These are phyloP conservation scores for Lasiodiplodia sp. DNA, from an alignment of 2,329 filamentous ascomycete genomes.

Conservation along the genomic window DNA sequence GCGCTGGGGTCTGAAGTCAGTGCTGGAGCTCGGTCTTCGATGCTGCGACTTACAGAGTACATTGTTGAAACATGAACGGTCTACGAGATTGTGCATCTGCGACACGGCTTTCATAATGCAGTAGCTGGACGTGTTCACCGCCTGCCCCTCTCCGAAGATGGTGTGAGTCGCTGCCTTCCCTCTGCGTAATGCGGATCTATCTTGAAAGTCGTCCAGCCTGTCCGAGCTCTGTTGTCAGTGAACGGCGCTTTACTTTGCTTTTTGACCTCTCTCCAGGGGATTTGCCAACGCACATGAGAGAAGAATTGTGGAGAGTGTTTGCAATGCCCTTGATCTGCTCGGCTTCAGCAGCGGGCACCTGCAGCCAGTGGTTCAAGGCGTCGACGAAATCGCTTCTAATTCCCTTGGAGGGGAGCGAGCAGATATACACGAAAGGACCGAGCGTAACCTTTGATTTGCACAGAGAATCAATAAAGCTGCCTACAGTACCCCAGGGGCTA, in stretches of 20 bases:
- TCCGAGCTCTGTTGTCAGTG: no score
- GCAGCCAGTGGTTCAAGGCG: slow-evolving; percentile 42
- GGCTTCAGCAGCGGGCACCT: not conserved
- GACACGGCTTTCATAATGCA: slow-evolving; percentile 56
- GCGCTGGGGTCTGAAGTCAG: no score
- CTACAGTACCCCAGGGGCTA: no score
- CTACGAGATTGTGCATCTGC: slow-evolving; percentile 40
- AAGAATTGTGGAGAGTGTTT: not conserved
- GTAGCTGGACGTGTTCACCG: slow-evolving; percentile 61
- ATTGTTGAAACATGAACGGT: no score
- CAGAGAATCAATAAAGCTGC: no score
- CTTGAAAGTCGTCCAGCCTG: slow-evolving; percentile 56
- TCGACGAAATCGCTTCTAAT: slow-evolving; percentile 37
- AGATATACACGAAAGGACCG: slow-evolving; percentile 35
- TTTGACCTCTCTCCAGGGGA: no score
- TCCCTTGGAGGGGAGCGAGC: slow-evolving; percentile 39
- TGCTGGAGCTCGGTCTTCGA: no score
- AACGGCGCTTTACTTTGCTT: not conserved
- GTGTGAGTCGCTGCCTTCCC: slow-evolving; percentile 58
- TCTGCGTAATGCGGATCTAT: slow-evolving; percentile 56
- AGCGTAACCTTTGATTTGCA: not conserved
- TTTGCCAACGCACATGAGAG: not conserved
- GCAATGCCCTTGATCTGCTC: not conserved
- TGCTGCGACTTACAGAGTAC: no score
- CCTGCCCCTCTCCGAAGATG: slow-evolving; percentile 59